Base-by-base conservation (phyloP, 768 basidiomycete species). In the Fomitopsis pulvina region DNA sequence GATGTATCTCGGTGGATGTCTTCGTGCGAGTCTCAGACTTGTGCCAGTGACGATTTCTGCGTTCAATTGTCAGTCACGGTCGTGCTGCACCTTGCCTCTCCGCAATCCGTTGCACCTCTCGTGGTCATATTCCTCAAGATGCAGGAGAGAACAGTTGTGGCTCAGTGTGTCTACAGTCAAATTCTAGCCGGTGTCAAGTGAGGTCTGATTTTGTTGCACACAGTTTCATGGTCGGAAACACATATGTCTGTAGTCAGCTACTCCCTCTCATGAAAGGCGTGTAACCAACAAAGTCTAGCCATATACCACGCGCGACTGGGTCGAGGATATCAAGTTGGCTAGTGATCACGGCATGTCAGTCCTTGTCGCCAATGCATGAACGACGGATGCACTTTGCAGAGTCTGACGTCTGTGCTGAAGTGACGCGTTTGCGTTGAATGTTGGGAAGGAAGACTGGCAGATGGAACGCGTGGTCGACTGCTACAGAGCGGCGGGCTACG, bases 401-500 rank as follows among this genome's bases (percentile, higher is more conserved):
- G 30, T 18, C 20, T 16, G 24, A 28, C n/a, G 7, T 20, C n/a
- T n/a, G n/a, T n/a, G n/a, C 21, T 28, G 14, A 21, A 62, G 60
- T 30, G 60, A 61, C 26, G 60, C 49, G 2, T 62, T 60, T 27
- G 59, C 55, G 11, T 51, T 65, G 10, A 63, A 65, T 22, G 47
- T 63, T 2, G 63, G 63, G 2, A 25, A 29, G 1, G 63, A 65
- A 29, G 47, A 55, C 5, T 65, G 63, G 63, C 63, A 63, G 38
- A 47, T 29, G 20, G 49, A 45, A 5, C 55, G 61, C 2, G 58
- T 61, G 2, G 18, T 32, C 1, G 57, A 55, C 18, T 57, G 56
- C 37, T 87, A 79, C 60, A 60, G 71, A 39, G 80, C 83, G 27
- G 83, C 84, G 34, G 4, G 34, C 14, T 18, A 18, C 3, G 60